Evolutionary conservation across 1,284 basidiomycete genomes (phyloP), one percentile per base, ranked within the genome.

Genomic region (Microbotryum intermedium): DNA sequence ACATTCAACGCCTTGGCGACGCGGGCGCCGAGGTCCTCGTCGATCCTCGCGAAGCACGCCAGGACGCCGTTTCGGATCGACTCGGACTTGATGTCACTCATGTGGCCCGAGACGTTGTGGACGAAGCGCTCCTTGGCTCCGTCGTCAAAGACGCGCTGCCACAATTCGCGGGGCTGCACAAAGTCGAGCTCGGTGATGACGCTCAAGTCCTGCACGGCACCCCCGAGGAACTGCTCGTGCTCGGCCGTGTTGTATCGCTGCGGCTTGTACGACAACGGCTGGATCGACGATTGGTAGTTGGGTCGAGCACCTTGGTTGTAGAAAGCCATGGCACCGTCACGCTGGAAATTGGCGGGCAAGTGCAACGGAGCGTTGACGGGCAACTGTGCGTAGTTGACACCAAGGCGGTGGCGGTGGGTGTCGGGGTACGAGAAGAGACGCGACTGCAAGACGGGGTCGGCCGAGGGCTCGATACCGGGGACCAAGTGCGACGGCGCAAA

Each of bases 361-460:
- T 59, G 34, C 39, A 66, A 11, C 16, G 63, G 62, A 49, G 88
- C 77, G 74, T 97, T 95, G 73, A 93, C 86, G 6, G 91, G 91
- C 16, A 97, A 78, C 73, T 94, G 89, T 71, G 84, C 75, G 79
- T 94, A 93, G 81, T 95, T 95, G 61, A 76, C 70, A 44, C 90
- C 89, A 50, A 91, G 83, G 72, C 77, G 73, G 63, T 78, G 75
- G 63, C 90, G 84, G 75, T 94, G 91, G 8, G 92, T 89, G 75
- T 95, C 92, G 6, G 90, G 88, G 80, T 97, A 97, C 11, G 89
- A 90, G 84, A 94, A 95, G 46, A 95, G 82, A 64, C 92, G 88
- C 29, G 86, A 86, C 75, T 95, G 92, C 65, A 95, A 80, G 63
- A 95, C 87, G 20, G 92, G 92, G 76, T 95, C 92, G 43, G 84